phyloP scores from a whole-genome alignment of 2,329 filamentous ascomycete species.

The Myotisia sp. region DNA sequence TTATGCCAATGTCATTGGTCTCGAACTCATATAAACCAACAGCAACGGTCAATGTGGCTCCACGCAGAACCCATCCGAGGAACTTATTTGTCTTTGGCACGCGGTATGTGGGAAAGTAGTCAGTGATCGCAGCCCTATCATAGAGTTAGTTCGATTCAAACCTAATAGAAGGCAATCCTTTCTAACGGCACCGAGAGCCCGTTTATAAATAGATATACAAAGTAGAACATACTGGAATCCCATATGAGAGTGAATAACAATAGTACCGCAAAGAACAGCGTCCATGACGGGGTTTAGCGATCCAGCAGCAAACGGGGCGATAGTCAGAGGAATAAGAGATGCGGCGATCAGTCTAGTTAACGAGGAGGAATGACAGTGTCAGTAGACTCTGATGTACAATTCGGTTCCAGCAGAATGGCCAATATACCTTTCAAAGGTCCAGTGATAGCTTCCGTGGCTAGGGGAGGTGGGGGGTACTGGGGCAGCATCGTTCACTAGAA shows the following conservation, averaged over 20 bases:
- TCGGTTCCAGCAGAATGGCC: too few relatives aligned
- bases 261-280: conserved; percentile 64
- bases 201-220: not conserved
- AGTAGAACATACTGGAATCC: conserved; percentile 59
- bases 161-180: not conserved
- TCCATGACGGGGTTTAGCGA: conserved; percentile 81
- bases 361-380: too few relatives aligned
- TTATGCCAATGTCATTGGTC: conserved; percentile 93
- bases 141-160: conserved; percentile 1
- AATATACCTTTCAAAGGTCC: conserved; percentile 73
- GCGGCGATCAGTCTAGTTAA: conserved; percentile 53
- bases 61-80: conserved; percentile 66
- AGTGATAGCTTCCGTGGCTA: conserved; percentile 91
- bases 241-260: conserved; percentile 89
- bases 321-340: conserved; percentile 68
- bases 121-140: conserved; percentile 56
- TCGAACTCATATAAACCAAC: conserved; percentile 95
- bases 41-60: conserved; percentile 63
- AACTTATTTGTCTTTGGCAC: conserved; percentile 52
- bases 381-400: too few relatives aligned
- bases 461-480: conserved; percentile 58
- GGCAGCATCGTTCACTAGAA: conserved; percentile 69
- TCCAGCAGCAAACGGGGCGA: conserved; percentile 84
- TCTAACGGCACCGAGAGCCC: not conserved
- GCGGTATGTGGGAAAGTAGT: conserved; percentile 68